These are phyloP conservation scores for Eremochloa ophiuroides DNA, from an alignment of 176 grass and related monocot genomes.

Conservation along the genomic window DNA sequence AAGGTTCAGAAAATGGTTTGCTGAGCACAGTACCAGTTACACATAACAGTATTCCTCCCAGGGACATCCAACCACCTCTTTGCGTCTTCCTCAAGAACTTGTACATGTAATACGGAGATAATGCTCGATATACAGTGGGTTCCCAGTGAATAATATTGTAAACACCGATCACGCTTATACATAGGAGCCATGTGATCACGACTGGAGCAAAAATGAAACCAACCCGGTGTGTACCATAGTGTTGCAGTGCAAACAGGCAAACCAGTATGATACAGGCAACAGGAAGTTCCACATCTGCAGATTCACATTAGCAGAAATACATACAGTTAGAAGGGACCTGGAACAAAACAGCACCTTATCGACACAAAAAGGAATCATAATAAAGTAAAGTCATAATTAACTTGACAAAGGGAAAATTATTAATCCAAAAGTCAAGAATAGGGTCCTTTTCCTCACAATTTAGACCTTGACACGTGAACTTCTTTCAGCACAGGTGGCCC, in stretches of 20 bases:
- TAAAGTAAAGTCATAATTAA: slow-evolving; percentile 31
- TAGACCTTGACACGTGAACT: neutral
- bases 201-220: slow-evolving; percentile 93
- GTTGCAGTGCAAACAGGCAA: slow-evolving; percentile 88
- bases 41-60: slow-evolving; percentile 88
- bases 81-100: slow-evolving; percentile 94
- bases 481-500: neutral
- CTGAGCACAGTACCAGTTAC: slow-evolving; percentile 63
- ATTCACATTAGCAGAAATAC: slow-evolving; percentile 20
- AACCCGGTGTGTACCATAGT: slow-evolving; percentile 91
- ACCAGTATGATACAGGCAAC: slow-evolving; percentile 78
- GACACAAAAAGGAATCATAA: slow-evolving; percentile 23
- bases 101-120: slow-evolving; percentile 99
- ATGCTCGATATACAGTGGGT: slow-evolving; percentile 81
- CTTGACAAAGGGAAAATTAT: slow-evolving; percentile 7
- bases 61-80: slow-evolving; percentile 94
- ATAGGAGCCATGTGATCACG: slow-evolving; percentile 88
- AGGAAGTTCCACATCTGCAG: slow-evolving; percentile 91
- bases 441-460: slow-evolving; percentile 13
- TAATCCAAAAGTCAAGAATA: slow-evolving; percentile 7
- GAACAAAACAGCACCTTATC: neutral
- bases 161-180: slow-evolving; percentile 86
- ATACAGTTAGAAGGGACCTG: slow-evolving; percentile 4
- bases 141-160: slow-evolving; percentile 95
- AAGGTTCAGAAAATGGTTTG: slow-evolving; percentile 1